Base-by-base conservation (phyloP, 2,329 filamentous ascomycete genomes). In the Nannizziopsis arthrosporioides region DNA sequence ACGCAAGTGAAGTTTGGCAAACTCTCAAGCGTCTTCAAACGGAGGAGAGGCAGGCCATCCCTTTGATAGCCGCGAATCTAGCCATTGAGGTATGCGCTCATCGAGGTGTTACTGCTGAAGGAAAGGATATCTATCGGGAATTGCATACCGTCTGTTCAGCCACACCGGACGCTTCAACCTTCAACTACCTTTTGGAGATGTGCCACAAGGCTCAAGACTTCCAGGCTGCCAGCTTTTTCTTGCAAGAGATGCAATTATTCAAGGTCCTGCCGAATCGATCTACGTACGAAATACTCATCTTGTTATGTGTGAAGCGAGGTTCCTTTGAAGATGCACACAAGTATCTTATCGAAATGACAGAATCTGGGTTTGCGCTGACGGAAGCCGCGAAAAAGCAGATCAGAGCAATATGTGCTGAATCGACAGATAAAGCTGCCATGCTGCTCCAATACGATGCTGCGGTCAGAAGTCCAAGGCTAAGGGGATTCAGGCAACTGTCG, bases 251-350 rank as follows among this genome's bases (percentile, higher is more conserved):
- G 73, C 67, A 73, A 5, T 68, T 73, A 8, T 63, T 80, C 7
- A 66, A 67, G 6, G 63, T 82, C 22, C 56, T 67, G 12, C 78
- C 81, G 0, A 71, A 80, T 51, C 58, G 64, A n/a, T 54, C 73
- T 14, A 83, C 80, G 0, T 83, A 83, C 54, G 79, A 83, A 54
- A 68, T 74, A 3, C 64, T 84, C 9, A 73, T 83, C 12, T 60
- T 78, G 10, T 69, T 78, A 38, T 83, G 78, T 56, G 54, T 77
- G 3, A 61, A 67, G 6, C 53, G 57, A 7, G 57, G 55, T 5
- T 66, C 63, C 39, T 66, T 61, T 51, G 54, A 58, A 44, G 65
- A 64, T 4, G 65, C 61, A 1, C 62, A 60, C 50, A 62, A 61
- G 53, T 69, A 69, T 51, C 56, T 66, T 42, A 51, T 62, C 37